These are phyloP conservation scores for Tuber microsphaerosporum DNA, from an alignment of 495 filamentous ascomycete species.

Conservation along the genomic window DNA sequence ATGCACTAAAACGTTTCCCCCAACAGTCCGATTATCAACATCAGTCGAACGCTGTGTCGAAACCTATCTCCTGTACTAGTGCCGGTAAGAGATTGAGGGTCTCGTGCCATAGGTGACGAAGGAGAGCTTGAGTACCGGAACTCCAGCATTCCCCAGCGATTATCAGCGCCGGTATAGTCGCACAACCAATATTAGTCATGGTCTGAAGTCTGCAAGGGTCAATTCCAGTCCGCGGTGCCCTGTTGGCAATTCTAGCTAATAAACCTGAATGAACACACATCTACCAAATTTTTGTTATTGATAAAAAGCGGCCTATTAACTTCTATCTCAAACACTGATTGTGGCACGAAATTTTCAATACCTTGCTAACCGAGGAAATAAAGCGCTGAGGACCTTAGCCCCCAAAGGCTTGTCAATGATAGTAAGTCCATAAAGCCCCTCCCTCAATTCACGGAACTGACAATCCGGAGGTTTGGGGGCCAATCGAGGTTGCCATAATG, in stretches of 20 bases:
- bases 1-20: not conserved
- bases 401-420: not conserved
- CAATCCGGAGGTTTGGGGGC: too few species aligned
- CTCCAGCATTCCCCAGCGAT: not conserved
- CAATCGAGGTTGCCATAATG: not conserved
- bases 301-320: not conserved
- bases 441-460: too few species aligned
- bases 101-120: not conserved
- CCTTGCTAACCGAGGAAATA: not conserved
- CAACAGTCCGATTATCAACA: not conserved
- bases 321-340: not conserved
- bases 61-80: not conserved
- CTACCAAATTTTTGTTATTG: not conserved
- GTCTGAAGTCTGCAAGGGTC: not conserved
- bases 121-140: not conserved
- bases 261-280: not conserved
- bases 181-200: not conserved
- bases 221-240: not conserved
- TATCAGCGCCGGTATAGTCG: not conserved
- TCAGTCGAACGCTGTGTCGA: not conserved
- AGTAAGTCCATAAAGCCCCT: not conserved
- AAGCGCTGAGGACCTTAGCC: not conserved
- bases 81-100: not conserved
- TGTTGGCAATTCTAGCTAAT: not conserved
- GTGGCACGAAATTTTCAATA: not conserved